Conservation (phyloP, 108 stramenopile genomes). For the Chaetoceros tenuissimus region DNA sequence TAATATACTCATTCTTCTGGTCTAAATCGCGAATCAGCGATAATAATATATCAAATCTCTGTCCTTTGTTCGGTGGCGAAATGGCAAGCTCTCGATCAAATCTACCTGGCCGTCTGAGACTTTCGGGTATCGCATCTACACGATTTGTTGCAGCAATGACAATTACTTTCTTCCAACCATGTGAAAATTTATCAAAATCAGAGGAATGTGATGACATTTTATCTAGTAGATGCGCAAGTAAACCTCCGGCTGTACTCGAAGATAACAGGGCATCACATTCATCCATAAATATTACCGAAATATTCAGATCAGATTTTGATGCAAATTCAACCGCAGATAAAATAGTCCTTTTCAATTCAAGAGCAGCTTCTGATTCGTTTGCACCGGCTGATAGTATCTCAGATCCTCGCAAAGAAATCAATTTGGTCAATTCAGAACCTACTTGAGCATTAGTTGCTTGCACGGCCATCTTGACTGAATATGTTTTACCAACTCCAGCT, state of each 20-base stretch:
- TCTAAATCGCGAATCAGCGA: conserved; percentile 18
- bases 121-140: conserved; percentile 60
- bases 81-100: conserved; percentile 63
- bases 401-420: conserved; percentile 37
- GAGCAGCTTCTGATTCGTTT: conserved; percentile 21
- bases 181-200: background rate
- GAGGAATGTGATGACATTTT: conserved; percentile 10
- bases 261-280: conserved; percentile 76
- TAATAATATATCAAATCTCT: conserved; percentile 38
- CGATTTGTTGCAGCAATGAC: conserved; percentile 79
- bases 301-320: background rate
- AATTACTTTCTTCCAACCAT: conserved; percentile 32
- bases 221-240: conserved; percentile 54
- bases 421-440: conserved; percentile 1
- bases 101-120: conserved; percentile 62
- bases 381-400: conserved; percentile 27
- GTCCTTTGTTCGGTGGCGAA: conserved; percentile 43
- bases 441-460: conserved; percentile 9
- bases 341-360: conserved; percentile 20
- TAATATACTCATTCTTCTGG: background rate
- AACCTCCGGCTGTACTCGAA: conserved; percentile 38
- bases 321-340: conserved; percentile 11
- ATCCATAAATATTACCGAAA: conserved; percentile 62
- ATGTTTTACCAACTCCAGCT: conserved; percentile 54
- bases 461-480: conserved; percentile 25